These are phyloP conservation scores for Murraya paniculata DNA, from an alignment of 345 rosid species.

Conservation along the genomic window DNA sequence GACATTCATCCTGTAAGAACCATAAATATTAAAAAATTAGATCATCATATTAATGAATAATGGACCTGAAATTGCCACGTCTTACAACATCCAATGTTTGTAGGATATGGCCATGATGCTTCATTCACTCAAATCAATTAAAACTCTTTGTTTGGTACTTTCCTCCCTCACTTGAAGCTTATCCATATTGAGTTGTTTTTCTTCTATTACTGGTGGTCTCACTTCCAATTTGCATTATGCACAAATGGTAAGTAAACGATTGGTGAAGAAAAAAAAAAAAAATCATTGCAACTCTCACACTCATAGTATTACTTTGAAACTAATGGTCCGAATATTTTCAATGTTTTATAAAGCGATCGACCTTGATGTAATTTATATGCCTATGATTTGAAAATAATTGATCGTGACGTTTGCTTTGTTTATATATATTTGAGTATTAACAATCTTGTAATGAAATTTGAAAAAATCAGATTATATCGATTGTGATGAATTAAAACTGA, in stretches of 20 bases:
- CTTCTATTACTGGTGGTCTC: conserved; percentile 9
- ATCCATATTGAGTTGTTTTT: conserved; percentile 14
- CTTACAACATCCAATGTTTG: not conserved
- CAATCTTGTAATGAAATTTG: too few relatives aligned
- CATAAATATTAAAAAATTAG: not conserved
- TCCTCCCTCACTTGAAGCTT: not conserved
- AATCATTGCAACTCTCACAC: not conserved
- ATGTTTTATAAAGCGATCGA: not conserved
- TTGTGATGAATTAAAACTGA: too few relatives aligned
- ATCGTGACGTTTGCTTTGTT: too few relatives aligned
- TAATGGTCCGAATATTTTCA: not conserved
- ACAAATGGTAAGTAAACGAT: not conserved
- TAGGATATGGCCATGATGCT: not conserved
- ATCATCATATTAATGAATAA: not conserved
- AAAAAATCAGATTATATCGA: too few relatives aligned
- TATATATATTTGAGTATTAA: too few relatives aligned
- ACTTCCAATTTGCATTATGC: not conserved
- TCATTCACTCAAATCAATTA: not conserved
- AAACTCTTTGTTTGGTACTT: not conserved
- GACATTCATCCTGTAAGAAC: not conserved
- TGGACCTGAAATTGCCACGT: conserved; percentile 24
- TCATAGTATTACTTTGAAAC: not conserved
- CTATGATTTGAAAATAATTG: not conserved
- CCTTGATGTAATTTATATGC: not conserved
- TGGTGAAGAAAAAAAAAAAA: not conserved